Evolutionary conservation across 306 rosid genomes (phyloP).

Genomic region (Potentilla sterilis): DNA sequence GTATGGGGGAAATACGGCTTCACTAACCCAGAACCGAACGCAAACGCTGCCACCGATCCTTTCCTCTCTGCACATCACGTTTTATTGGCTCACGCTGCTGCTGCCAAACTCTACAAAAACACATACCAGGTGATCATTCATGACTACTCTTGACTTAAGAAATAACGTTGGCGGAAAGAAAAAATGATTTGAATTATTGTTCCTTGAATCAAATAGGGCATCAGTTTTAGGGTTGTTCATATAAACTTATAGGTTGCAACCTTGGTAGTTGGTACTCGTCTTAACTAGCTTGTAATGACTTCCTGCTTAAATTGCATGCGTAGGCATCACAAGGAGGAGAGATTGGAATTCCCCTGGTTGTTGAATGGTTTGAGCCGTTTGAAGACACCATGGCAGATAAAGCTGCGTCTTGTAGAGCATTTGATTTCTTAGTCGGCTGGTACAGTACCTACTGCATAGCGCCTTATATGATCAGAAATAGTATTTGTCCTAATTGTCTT

Average conservation of each 20-base stretch:
- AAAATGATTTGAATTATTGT: neutral
- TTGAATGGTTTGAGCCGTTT: conserved; percentile 6
- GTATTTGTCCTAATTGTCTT: neutral
- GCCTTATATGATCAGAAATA: too few relatives aligned
- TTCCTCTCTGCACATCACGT: neutral
- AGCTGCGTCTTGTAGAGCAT: neutral
- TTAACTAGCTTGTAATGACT: neutral
- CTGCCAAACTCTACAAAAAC: conserved; percentile 6
- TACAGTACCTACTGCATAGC: neutral
- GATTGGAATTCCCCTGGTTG: neutral
- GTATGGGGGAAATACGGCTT: neutral
- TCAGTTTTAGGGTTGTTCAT: neutral
- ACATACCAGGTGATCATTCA: neutral
- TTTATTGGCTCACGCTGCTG: neutral
- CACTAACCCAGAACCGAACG: neutral
- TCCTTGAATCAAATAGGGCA: neutral
- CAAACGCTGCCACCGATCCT: conserved; percentile 1
- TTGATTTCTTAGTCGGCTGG: conserved; percentile 1
- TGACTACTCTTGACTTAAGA: neutral
- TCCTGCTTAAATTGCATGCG: neutral
- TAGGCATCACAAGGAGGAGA: conserved; percentile 4
- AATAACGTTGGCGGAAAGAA: neutral
- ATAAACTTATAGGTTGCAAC: neutral
- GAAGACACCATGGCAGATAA: neutral
- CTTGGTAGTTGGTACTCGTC: neutral